These are phyloP conservation scores for Physaria fendleri DNA, from an alignment of 345 rosid genomes.

Conservation along the genomic window DNA sequence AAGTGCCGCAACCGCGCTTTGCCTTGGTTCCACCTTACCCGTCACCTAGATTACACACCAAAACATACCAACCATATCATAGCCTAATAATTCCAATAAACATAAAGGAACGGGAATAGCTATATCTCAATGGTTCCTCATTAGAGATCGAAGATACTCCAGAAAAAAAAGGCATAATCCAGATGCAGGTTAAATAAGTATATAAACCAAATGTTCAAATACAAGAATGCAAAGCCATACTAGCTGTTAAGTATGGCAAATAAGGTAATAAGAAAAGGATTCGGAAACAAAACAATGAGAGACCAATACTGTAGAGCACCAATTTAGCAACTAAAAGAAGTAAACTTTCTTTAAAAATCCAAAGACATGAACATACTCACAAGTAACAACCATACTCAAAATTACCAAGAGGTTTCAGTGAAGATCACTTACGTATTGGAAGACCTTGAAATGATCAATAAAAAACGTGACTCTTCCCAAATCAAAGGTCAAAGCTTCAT, in stretches of 20 bases:
- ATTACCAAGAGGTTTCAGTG: background rate
- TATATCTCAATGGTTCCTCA: background rate
- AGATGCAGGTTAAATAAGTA: background rate
- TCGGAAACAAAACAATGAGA: background rate
- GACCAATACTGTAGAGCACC: background rate
- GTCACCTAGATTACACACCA: constrained; percentile 37
- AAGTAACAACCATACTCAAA: constrained; percentile 3
- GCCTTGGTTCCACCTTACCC: constrained; percentile 36
- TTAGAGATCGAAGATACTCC: background rate
- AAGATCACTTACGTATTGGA: constrained; percentile 44
- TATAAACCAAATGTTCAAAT: too few species aligned
- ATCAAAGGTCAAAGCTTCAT: constrained; percentile 51
- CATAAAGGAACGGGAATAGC: background rate
- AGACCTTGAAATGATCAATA: constrained; percentile 35
- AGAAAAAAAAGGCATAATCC: background rate
- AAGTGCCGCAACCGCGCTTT: constrained; percentile 36
- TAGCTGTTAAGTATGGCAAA: too few species aligned
- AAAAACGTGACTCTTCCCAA: constrained; percentile 39
- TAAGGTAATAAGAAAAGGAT: too few species aligned
- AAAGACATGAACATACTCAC: background rate
- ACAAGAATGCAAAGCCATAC: background rate
- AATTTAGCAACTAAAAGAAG: constrained; percentile 4
- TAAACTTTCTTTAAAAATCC: background rate
- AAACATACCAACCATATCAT: constrained; percentile 6
- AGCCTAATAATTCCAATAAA: background rate